These are phyloP conservation scores for Pseudogymnoascus sp. DNA, from an alignment of 2,329 filamentous ascomycete genomes.

Conservation along the genomic window DNA sequence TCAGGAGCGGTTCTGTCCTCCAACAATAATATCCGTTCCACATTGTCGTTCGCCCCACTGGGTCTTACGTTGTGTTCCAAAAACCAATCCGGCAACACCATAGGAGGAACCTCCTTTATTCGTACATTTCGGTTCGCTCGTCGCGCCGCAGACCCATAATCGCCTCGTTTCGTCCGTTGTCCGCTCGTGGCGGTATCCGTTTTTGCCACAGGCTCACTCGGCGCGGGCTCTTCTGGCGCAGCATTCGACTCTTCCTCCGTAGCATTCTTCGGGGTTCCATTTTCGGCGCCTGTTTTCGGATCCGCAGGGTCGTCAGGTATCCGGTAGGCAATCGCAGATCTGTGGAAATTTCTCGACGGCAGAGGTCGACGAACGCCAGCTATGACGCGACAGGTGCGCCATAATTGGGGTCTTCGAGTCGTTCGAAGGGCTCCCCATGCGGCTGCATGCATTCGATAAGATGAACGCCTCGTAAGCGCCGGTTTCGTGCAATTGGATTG, in stretches of 20 bases:
- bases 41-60: conserved; percentile 1
- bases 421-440: conserved; percentile 24
- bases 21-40: background rate
- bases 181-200: conserved; percentile 10
- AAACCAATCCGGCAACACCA: conserved; percentile 52
- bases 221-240: conserved; percentile 15
- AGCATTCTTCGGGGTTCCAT: conserved; percentile 19
- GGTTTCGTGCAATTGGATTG: conserved; percentile 10
- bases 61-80: conserved; percentile 42
- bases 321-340: conserved; percentile 20
- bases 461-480: conserved; percentile 23
- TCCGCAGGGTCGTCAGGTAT: conserved; percentile 17
- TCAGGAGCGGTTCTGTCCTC: background rate
- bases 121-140: conserved; percentile 19
- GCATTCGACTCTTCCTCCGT: conserved; percentile 14
- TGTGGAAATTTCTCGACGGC: conserved; percentile 24
- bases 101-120: conserved; percentile 37
- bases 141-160: conserved; percentile 16
- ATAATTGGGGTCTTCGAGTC: conserved; percentile 22
- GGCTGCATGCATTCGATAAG: conserved; percentile 28
- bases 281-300: conserved; percentile 9
- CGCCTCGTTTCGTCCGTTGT: conserved; percentile 16
- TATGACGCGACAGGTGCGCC: conserved; percentile 25
- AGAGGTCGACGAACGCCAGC: conserved; percentile 24
- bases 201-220: conserved; percentile 9